A percentile compares a stretch with the other conserved stretches of the same genome.
These are phyloP conservation scores for Phellopilus nigrolimitatus DNA, from an alignment of 1,284 basidiomycete genomes.

Conservation along the genomic window DNA sequence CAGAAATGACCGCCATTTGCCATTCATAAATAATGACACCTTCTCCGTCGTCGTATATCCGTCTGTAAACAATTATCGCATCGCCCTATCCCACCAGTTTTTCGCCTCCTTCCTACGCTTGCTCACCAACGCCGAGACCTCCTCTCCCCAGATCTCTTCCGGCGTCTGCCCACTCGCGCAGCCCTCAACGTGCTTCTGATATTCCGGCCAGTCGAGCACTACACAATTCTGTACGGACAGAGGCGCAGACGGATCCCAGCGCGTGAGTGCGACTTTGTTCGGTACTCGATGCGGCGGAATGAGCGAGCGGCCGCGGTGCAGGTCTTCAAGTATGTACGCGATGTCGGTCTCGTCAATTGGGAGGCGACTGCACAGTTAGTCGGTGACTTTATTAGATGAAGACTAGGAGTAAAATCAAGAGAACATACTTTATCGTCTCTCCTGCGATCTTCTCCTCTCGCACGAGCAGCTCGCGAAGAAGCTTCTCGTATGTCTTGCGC, in stretches of 20 bases:
- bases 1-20: no score
- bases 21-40: no score
- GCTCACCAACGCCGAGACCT: conserved; percentile 51
- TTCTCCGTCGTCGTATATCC: no score
- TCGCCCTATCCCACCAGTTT: conserved; percentile 21
- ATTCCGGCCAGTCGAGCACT: conserved; percentile 73
- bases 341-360: conserved; percentile 81
- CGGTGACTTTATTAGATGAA: background rate
- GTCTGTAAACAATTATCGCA: conserved; percentile 5
- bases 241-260: conserved; percentile 70
- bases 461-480: conserved; percentile 70
- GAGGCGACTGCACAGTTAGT: conserved; percentile 47
- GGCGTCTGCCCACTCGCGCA: conserved; percentile 42
- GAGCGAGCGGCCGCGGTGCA: conserved; percentile 75
- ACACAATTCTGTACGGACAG: conserved; percentile 75
- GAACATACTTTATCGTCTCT: conserved; percentile 44
- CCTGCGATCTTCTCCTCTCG: conserved; percentile 66
- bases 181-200: conserved; percentile 59
- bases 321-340: conserved; percentile 80
- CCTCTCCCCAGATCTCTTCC: conserved; percentile 61
- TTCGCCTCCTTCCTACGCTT: conserved; percentile 44
- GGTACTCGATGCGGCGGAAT: conserved; percentile 74
- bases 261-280: conserved; percentile 64
- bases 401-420: background rate
- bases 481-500: conserved; percentile 78